Conservation (phyloP, 768 basidiomycete species). For the Dioszegia hungarica region DNA sequence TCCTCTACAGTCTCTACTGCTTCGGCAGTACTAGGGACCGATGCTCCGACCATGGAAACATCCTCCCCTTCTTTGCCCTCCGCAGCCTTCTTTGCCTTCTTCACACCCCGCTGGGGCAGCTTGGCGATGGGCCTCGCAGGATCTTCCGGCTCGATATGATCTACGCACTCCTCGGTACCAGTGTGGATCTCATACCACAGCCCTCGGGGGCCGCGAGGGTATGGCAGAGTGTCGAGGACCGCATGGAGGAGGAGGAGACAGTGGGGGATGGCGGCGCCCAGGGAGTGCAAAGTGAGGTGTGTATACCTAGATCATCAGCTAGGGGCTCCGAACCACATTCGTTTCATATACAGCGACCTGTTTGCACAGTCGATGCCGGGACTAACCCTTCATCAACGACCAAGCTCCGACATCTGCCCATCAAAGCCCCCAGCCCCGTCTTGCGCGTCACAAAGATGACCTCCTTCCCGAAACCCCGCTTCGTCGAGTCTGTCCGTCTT, state of each 20-base stretch:
- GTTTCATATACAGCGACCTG: no score
- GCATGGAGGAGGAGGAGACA: slow-evolving; percentile 44
- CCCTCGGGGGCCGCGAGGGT: slow-evolving; percentile 29
- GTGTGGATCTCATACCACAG: slow-evolving; percentile 47
- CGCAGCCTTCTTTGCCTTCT: slow-evolving; percentile 5
- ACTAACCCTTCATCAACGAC: slow-evolving; percentile 48
- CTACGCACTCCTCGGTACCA: slow-evolving; percentile 39
- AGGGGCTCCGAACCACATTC: no score
- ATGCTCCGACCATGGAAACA: no score
- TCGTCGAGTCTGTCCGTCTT: slow-evolving; percentile 30
- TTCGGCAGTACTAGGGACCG: not conserved
- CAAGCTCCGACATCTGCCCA: slow-evolving; percentile 47
- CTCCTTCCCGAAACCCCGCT: slow-evolving; percentile 37
- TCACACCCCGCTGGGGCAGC: not conserved
- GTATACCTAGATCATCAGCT: slow-evolving; percentile 21
- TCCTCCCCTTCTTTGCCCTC: no score
- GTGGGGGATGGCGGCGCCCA: slow-evolving; percentile 48
- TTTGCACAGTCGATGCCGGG: no score
- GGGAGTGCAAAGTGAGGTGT: slow-evolving; percentile 40
- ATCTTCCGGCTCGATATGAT: slow-evolving; percentile 30
- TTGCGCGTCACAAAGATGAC: slow-evolving; percentile 46
- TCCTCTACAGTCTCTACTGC: not conserved
- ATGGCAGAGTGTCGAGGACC: slow-evolving; percentile 47
- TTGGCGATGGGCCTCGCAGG: not conserved
- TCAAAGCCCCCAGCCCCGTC: slow-evolving; percentile 38